phyloP scores from a whole-genome alignment of 805 yeast genomes.

The Kuraishia molischiana region DNA sequence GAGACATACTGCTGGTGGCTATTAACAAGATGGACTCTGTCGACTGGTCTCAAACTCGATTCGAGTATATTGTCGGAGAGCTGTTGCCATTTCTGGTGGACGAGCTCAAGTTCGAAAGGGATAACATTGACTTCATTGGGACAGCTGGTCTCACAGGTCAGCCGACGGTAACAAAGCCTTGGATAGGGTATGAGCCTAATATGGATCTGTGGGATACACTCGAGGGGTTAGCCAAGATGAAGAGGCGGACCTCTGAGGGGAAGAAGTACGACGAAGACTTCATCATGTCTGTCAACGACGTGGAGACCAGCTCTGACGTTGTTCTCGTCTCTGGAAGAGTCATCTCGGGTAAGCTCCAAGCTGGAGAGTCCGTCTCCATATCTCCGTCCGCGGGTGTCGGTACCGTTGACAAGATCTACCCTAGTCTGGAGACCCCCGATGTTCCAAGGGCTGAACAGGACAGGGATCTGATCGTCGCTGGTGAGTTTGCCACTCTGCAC shows the following conservation, averaged over 20 bases:
- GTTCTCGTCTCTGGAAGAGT: constrained; percentile 55
- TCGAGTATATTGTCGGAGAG: constrained; percentile 36
- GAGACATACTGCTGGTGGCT: constrained; percentile 49
- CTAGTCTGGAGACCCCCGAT: constrained; percentile 13
- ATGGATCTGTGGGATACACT: constrained; percentile 31
- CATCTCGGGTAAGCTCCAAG: constrained; percentile 56
- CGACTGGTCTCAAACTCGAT: constrained; percentile 46
- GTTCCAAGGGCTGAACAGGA: constrained; percentile 10
- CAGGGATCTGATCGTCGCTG: constrained; percentile 34
- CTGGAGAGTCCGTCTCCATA: constrained; percentile 53
- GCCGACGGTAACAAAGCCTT: constrained; percentile 44
- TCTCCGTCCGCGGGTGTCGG: constrained; percentile 41
- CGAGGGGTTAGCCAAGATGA: constrained; percentile 22
- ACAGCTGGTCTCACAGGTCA: constrained; percentile 62
- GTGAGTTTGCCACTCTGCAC: constrained; percentile 43
- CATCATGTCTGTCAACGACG: constrained; percentile 54
- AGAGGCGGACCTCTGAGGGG: constrained; percentile 7
- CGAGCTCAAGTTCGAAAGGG: constrained; percentile 38
- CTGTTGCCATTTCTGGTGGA: constrained; percentile 38
- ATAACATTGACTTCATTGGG: constrained; percentile 45
- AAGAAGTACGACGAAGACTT: constrained; percentile 10
- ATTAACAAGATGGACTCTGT: constrained; percentile 65
- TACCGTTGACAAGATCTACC: constrained; percentile 27
- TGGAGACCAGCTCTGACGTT: constrained; percentile 39
- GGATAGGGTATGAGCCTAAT: constrained; percentile 39